A percentile compares a stretch with the other conserved stretches of the same genome.
Evolutionary conservation across 1,284 basidiomycete species (phyloP).

Genomic region (Fomitopsis schrenkii): DNA sequence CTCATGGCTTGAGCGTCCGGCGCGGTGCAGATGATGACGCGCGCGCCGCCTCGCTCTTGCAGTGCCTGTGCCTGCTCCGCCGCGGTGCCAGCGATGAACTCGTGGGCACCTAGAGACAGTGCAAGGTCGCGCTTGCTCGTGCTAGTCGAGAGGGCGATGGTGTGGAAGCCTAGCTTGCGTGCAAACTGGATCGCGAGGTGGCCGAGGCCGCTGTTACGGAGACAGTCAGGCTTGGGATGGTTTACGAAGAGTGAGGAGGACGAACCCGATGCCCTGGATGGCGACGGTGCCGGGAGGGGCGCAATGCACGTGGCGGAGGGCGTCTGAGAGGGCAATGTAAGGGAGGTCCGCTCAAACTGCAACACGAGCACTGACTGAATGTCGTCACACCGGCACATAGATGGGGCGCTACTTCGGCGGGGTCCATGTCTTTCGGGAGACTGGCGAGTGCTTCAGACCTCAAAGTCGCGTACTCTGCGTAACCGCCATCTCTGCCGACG

Average conservation of each 20-base stretch:
- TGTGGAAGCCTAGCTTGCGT: slow-evolving; percentile 26
- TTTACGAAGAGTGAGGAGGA: not conserved
- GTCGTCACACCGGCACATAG: slow-evolving; percentile 59
- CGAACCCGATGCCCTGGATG: slow-evolving; percentile 30
- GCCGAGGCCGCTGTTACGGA: slow-evolving; percentile 23
- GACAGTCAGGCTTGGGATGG: not conserved
- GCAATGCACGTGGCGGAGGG: slow-evolving; percentile 11
- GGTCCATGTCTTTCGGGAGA: slow-evolving; percentile 66
- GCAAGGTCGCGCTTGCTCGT: slow-evolving; percentile 25
- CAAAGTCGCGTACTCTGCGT: slow-evolving; percentile 20
- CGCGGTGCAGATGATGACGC: slow-evolving; percentile 26
- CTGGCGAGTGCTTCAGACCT: slow-evolving; percentile 49
- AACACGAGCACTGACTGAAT: slow-evolving; percentile 15
- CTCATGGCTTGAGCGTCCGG: slow-evolving; percentile 17
- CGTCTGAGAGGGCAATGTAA: not conserved
- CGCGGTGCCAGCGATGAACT: slow-evolving; percentile 24
- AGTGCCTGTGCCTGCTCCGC: slow-evolving; percentile 21
- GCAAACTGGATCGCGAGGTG: slow-evolving; percentile 30
- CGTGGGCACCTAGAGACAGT: slow-evolving; percentile 23
- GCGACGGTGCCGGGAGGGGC: slow-evolving; percentile 24
- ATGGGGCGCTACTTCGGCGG: slow-evolving; percentile 76
- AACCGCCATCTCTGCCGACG: slow-evolving; percentile 12
- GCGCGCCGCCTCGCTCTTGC: slow-evolving; percentile 24
- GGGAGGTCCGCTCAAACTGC: not conserved
- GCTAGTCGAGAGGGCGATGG: slow-evolving; percentile 26